These are phyloP conservation scores for Gossypium lobatum DNA, from an alignment of 441 rosid genomes.

Conservation along the genomic window DNA sequence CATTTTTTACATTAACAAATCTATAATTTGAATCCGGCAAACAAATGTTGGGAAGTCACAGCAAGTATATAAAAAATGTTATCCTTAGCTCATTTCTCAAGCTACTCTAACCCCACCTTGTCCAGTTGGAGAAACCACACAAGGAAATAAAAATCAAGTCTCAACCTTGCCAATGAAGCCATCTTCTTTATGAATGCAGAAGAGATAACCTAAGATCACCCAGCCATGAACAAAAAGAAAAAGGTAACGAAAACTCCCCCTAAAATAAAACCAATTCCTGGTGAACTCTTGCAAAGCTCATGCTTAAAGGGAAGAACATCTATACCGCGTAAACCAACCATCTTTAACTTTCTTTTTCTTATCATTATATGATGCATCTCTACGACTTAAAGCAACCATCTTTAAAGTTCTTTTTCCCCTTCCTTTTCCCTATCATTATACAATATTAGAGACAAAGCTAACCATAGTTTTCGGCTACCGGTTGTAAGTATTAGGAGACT, in stretches of 20 bases:
- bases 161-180: not conserved
- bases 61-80: slow-evolving; percentile 5
- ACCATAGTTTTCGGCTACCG: not conserved
- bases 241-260: not conserved
- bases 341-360: not conserved
- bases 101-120: not conserved
- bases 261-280: not conserved
- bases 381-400: not conserved
- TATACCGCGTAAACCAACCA: not conserved
- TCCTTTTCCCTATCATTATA: not conserved
- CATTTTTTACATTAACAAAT: not conserved
- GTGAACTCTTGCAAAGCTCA: not conserved
- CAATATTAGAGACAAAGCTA: not conserved
- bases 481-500: not conserved
- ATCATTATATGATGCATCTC: not conserved
- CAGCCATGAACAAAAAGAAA: not conserved
- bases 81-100: slow-evolving; percentile 14
- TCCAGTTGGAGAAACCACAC: not conserved
- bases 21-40: not conserved
- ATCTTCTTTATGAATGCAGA: not conserved
- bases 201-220: not conserved
- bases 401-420: not conserved
- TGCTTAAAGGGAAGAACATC: not conserved
- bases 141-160: not conserved
- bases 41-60: not conserved